phyloP scores from a whole-genome alignment of 306 rosid species.

The Psophocarpus tetragonolobus region DNA sequence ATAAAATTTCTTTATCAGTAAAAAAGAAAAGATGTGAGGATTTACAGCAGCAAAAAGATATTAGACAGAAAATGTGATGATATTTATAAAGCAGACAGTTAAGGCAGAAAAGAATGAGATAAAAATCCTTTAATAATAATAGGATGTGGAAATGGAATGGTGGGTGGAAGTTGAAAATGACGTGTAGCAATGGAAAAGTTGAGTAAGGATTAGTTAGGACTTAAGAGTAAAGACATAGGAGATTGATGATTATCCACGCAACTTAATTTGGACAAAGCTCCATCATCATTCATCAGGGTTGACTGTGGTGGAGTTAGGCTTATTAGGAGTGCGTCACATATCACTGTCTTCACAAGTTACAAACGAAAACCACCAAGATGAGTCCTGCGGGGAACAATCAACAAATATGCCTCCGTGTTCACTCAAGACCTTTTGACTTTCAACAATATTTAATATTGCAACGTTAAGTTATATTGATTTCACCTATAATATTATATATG shows the following conservation, averaged over 20 bases:
- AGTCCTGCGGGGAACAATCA: background rate
- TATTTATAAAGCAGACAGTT: background rate
- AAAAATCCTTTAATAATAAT: background rate
- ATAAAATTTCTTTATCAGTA: background rate
- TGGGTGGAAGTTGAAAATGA: background rate
- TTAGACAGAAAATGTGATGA: background rate
- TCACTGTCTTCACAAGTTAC: background rate
- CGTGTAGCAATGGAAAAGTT: background rate
- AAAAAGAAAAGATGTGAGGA: background rate
- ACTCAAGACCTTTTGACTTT: background rate
- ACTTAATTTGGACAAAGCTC: conserved; percentile 2
- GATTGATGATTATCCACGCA: conserved; percentile 8
- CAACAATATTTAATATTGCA: too few species aligned
- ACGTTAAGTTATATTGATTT: too few species aligned
- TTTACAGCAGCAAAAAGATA: too few species aligned
- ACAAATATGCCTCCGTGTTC: background rate
- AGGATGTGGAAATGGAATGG: conserved; percentile 4
- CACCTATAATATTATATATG: too few species aligned
- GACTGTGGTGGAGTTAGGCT: conserved; percentile 17
- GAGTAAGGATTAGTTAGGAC: background rate
- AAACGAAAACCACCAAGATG: background rate
- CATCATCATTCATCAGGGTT: too few species aligned
- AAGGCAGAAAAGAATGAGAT: background rate
- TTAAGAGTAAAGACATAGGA: too few species aligned
- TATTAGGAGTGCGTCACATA: conserved; percentile 30